Conservation (phyloP, 768 basidiomycete species). For the Lentinula sp. region DNA sequence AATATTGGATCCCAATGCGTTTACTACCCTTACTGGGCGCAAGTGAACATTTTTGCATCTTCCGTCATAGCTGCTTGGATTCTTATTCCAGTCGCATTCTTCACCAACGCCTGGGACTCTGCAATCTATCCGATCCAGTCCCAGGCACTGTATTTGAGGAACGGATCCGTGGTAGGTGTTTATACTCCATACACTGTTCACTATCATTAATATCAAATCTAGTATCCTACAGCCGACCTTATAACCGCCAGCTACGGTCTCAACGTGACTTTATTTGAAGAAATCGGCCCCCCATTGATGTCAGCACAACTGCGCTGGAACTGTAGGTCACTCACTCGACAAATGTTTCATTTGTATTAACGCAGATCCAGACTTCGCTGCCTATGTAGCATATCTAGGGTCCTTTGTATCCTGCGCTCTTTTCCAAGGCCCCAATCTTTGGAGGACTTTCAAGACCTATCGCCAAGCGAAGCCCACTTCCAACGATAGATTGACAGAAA, state of each 20-base stretch:
- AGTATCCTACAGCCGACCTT: constrained; percentile 14
- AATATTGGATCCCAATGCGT: constrained; percentile 17
- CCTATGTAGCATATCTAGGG: constrained; percentile 17
- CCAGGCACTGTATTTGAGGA: constrained; percentile 12
- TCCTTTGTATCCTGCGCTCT: constrained; percentile 15
- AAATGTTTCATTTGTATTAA: not conserved
- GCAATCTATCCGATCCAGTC: constrained; percentile 17
- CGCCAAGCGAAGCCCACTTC: constrained; percentile 6
- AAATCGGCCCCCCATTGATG: constrained; percentile 18
- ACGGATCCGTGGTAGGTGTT: constrained; percentile 8
- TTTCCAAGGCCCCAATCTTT: constrained; percentile 18
- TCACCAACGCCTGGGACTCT: constrained; percentile 17
- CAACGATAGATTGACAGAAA: constrained; percentile 16
- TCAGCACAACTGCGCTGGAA: constrained; percentile 18
- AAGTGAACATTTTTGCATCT: constrained; percentile 16
- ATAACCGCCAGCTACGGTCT: constrained; percentile 14
- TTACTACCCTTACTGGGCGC: constrained; percentile 20
- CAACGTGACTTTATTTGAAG: constrained; percentile 12
- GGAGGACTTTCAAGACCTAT: constrained; percentile 8
- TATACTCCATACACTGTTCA: too few relatives aligned
- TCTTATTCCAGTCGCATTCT: constrained; percentile 14
- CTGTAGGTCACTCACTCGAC: constrained; percentile 9
- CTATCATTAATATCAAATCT: not conserved
- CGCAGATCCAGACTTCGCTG: constrained; percentile 2
- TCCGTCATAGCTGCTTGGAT: constrained; percentile 19